A percentile compares a stretch with the other conserved stretches of the same genome.
Evolutionary conservation across 2,329 filamentous ascomycete genomes (phyloP).

Genomic region (Fusarium brachygibbosum): DNA sequence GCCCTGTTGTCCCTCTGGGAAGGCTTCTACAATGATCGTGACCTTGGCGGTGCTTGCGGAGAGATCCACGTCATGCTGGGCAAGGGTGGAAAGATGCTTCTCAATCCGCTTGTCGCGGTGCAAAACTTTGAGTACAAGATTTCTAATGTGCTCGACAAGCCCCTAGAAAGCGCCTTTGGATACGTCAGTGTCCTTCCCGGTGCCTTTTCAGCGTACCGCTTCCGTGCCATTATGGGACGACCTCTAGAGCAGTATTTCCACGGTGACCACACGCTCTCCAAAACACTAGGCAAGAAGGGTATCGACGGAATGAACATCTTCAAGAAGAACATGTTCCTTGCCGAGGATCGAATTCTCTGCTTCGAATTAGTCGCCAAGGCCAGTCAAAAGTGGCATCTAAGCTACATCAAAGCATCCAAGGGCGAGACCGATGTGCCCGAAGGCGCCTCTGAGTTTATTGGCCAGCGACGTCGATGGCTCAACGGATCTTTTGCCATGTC

Average conservation of each 20-base stretch:
- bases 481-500: conserved; percentile 47
- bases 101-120: conserved; percentile 46
- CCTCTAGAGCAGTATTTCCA: conserved; percentile 47
- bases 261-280: conserved; percentile 46
- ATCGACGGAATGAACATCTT: conserved; percentile 49
- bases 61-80: conserved; percentile 48
- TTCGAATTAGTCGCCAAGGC: conserved; percentile 47
- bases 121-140: conserved; percentile 49
- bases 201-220: conserved; percentile 46
- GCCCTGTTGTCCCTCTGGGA: conserved; percentile 45
- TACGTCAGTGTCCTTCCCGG: conserved; percentile 46
- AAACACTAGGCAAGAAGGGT: conserved; percentile 45
- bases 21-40: conserved; percentile 45
- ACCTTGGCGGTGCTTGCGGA: conserved; percentile 45
- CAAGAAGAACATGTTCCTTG: conserved; percentile 49
- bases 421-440: conserved; percentile 47
- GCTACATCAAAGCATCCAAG: conserved; percentile 47
- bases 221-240: conserved; percentile 46
- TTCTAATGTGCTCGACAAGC: conserved; percentile 47
- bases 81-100: conserved; percentile 40
- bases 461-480: conserved; percentile 45
- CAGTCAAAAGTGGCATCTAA: conserved; percentile 48
- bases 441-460: conserved; percentile 43
- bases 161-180: conserved; percentile 45
- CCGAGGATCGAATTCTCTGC: conserved; percentile 46